A percentile compares a stretch with the other conserved stretches of the same genome.
These are phyloP conservation scores for Lentinula boryana DNA, from an alignment of 768 basidiomycete genomes.

Conservation along the genomic window DNA sequence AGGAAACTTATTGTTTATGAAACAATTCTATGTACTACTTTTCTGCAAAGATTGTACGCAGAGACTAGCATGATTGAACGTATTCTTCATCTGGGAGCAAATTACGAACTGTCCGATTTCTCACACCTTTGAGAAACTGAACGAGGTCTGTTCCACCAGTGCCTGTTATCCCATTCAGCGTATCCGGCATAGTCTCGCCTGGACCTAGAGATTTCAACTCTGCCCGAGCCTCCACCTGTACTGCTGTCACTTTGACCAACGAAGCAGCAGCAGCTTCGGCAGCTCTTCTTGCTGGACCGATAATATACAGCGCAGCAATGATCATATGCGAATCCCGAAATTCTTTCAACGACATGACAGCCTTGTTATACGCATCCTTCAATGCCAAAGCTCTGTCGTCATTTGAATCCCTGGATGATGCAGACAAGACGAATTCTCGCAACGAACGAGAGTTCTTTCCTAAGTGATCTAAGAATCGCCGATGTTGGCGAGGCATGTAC, in stretches of 20 bases:
- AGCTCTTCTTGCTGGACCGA: constrained; percentile 53
- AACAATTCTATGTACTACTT: too few species aligned
- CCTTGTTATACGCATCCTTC: constrained; percentile 54
- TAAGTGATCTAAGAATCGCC: constrained; percentile 70
- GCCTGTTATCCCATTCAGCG: constrained; percentile 44
- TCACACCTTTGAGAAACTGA: constrained; percentile 67
- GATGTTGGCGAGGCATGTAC: constrained; percentile 83
- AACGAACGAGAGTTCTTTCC: constrained; percentile 52
- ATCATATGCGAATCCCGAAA: constrained; percentile 76
- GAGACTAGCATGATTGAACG: too few species aligned
- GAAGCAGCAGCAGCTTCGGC: constrained; percentile 4
- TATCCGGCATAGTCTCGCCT: not conserved
- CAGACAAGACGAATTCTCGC: constrained; percentile 40
- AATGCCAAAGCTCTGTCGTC: constrained; percentile 21
- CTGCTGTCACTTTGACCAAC: constrained; percentile 16
- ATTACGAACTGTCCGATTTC: constrained; percentile 58
- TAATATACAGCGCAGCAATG: constrained; percentile 69
- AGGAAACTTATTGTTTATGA: too few species aligned
- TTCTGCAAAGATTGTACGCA: too few species aligned
- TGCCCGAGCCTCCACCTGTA: constrained; percentile 9
- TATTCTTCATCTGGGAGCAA: not conserved
- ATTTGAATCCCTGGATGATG: constrained; percentile 9
- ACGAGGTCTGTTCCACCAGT: constrained; percentile 79
- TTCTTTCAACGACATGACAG: constrained; percentile 58
- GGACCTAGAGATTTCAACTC: too few species aligned